phyloP scores from a whole-genome alignment of 768 basidiomycete genomes.

The Lepiota subincarnata region DNA sequence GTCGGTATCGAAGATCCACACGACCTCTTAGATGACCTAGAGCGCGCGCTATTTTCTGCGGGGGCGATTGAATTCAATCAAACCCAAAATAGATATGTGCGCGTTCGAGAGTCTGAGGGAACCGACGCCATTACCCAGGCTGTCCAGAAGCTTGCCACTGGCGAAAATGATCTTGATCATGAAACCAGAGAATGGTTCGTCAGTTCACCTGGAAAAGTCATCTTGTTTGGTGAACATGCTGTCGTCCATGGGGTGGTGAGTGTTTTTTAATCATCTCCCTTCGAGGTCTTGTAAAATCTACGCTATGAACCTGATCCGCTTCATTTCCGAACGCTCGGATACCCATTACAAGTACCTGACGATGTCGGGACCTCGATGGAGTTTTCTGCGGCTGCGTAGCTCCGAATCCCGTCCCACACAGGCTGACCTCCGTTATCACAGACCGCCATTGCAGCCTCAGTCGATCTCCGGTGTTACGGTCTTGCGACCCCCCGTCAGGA shows the following conservation, averaged over 20 bases:
- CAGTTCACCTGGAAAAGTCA: constrained; percentile 96
- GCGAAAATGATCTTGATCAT: constrained; percentile 33
- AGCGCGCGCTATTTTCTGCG: constrained; percentile 86
- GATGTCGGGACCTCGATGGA: too few species aligned
- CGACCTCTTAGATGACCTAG: constrained; percentile 93
- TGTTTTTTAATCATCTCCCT: constrained; percentile 22
- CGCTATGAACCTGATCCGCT: constrained; percentile 1
- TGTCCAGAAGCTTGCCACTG: constrained; percentile 52
- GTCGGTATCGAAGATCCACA: constrained; percentile 96
- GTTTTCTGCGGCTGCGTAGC: neutral
- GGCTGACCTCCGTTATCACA: constrained; percentile 25
- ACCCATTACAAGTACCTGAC: too few species aligned
- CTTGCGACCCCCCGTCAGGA: constrained; percentile 74
- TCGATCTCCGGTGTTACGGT: constrained; percentile 94
- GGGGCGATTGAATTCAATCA: constrained; percentile 73
- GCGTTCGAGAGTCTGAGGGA: constrained; percentile 26
- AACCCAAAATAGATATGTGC: constrained; percentile 49
- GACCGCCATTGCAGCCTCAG: constrained; percentile 93
- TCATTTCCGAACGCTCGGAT: neutral
- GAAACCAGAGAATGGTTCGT: constrained; percentile 70
- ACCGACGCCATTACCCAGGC: constrained; percentile 45
- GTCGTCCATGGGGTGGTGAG: constrained; percentile 95
- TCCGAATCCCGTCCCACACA: constrained; percentile 8
- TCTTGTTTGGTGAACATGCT: constrained; percentile 97
- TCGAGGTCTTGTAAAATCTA: constrained; percentile 14